Base-by-base conservation (phyloP, 2,329 filamentous ascomycete species). In the Epichloe gansuensis region DNA sequence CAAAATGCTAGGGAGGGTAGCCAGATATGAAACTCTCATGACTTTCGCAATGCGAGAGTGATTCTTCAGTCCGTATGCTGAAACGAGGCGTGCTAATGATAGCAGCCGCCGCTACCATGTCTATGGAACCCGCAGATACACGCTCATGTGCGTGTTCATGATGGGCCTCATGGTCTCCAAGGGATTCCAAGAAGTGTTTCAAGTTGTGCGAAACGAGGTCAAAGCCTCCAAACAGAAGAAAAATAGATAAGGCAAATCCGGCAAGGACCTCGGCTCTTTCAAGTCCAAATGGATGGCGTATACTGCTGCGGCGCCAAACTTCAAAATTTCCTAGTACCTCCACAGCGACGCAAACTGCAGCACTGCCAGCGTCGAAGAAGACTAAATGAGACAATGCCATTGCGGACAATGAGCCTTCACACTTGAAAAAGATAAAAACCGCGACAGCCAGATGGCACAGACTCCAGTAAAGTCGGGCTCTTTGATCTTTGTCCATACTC, bases 291-390 rank as follows among this genome's bases (percentile, higher is more conserved):
- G 93, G 93, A 69, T 98, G 90, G 25, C 91, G 84, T 60, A 98
- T 86, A 59, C 85, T 94, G 60, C 88, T 91, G 46, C 91, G 81
- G 58, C 89, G 88, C 93, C 93, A 98, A 42, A 97, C 91, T 66
- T 98, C 93, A 62, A 98, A 98, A 67, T 98, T 98, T 50, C 88
- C 84, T 47, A 96, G 80, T 1, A 97, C 88, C 64, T 98, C 93
- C 46, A 97, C 91, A 12, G 82, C 83, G 3, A 95, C 90, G 66
- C 91, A 97, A 5, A 97, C 81, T 47, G 91, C 83, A 4, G 93
- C 93, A 37, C 90, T 93, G 2, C 95, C 81, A 8, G 93, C 91
- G 66, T 98, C 93, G 67, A 96, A 98, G 67, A 97, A 88, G 54
- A 97, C 85, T 46, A 98, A 75, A 62, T 96, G 91, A 9, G 90